phyloP scores from a whole-genome alignment of 192 early-diverging fungal species.

The Coemansia sp. region DNA sequence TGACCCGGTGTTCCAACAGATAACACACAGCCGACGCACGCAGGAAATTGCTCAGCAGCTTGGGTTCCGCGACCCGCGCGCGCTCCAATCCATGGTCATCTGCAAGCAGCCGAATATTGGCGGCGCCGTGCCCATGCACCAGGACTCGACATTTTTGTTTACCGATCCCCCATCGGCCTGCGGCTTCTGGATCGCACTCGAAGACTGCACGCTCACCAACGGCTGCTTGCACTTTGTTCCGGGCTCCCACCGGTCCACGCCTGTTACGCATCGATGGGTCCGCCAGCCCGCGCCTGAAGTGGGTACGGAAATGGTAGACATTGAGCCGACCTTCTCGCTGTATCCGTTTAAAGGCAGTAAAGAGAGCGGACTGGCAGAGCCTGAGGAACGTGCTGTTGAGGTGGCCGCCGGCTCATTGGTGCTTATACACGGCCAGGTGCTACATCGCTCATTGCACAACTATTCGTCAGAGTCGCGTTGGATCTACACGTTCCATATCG shows the following conservation, averaged over 20 bases:
- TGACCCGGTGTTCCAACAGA: slow-evolving; percentile 68
- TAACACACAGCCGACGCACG: slow-evolving; percentile 57
- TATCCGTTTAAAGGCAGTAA: slow-evolving; percentile 1
- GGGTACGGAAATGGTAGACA: slow-evolving; percentile 34
- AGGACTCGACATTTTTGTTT: slow-evolving; percentile 90
- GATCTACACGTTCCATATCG: slow-evolving; percentile 94
- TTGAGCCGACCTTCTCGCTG: slow-evolving; percentile 23
- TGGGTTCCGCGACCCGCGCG: slow-evolving; percentile 65
- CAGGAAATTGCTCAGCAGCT: slow-evolving; percentile 56
- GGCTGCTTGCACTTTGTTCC: slow-evolving; percentile 84
- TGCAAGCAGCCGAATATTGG: slow-evolving; percentile 70
- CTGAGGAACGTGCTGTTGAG: slow-evolving; percentile 13
- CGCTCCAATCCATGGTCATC: slow-evolving; percentile 91
- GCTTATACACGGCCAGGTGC: slow-evolving; percentile 81
- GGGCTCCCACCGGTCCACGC: slow-evolving; percentile 71
- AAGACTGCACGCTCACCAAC: slow-evolving; percentile 82
- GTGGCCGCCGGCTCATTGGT: slow-evolving; percentile 67
- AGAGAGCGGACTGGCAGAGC: background rate
- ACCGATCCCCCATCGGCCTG: slow-evolving; percentile 79
- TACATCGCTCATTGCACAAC: slow-evolving; percentile 83
- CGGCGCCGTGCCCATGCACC: slow-evolving; percentile 75
- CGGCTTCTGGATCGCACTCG: slow-evolving; percentile 89
- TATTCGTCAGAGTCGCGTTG: slow-evolving; percentile 69
- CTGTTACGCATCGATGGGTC: slow-evolving; percentile 40
- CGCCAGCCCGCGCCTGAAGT: background rate